phyloP scores from a whole-genome alignment of 345 rosid genomes.

The Mallotus nudiflorus region DNA sequence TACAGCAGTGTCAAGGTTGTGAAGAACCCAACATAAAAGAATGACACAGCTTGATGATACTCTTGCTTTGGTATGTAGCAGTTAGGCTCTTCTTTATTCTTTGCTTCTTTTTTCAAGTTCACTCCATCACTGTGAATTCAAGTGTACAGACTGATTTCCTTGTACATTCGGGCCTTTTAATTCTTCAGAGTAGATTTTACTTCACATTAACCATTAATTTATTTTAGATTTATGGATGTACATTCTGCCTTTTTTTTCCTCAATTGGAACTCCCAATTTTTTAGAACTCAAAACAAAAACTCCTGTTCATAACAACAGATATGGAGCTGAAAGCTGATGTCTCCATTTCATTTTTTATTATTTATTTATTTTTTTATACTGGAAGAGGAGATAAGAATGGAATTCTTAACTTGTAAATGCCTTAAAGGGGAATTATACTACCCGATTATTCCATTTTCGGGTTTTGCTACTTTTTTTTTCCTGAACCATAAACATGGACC shows the following conservation, averaged over 20 bases:
- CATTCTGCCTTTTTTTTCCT: neutral
- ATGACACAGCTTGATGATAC: neutral
- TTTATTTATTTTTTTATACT: no score
- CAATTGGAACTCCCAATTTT: no score
- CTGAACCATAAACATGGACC: no score
- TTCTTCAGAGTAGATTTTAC: conserved; percentile 13
- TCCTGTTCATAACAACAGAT: no score
- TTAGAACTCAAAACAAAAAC: no score
- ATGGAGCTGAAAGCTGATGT: no score
- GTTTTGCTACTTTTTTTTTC: no score
- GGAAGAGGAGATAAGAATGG: no score
- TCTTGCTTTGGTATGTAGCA: conserved; percentile 10
- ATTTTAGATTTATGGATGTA: neutral
- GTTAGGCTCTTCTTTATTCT: neutral
- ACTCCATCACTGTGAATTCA: conserved; percentile 30
- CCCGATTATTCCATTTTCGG: no score
- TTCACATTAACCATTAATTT: neutral
- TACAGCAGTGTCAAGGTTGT: conserved; percentile 86
- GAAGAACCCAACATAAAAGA: conserved; percentile 40
- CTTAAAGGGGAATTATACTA: no score
- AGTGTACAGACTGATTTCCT: conserved; percentile 35
- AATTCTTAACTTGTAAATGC: no score
- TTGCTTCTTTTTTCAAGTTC: neutral
- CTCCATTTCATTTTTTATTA: no score
- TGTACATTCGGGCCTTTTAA: conserved; percentile 27